phyloP scores from a whole-genome alignment of 163 green algal species.

The Chlamydomonas reinhardtii region DNA sequence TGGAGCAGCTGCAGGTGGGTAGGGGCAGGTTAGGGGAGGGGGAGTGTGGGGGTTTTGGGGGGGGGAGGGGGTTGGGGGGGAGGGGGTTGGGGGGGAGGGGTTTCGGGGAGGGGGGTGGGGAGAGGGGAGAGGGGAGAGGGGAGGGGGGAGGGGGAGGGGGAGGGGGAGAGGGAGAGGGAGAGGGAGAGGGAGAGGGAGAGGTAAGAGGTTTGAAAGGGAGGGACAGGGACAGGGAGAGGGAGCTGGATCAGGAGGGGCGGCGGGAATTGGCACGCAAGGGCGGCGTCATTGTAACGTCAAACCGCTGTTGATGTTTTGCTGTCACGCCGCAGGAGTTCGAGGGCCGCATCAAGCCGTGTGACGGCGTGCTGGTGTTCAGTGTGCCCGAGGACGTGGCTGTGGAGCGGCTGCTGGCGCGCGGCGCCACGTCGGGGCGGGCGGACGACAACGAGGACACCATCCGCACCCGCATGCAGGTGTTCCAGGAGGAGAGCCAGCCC shows the following conservation, averaged over 20 bases:
- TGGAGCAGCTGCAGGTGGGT: constrained; percentile 76
- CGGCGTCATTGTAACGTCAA: no score
- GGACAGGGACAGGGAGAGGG: no score
- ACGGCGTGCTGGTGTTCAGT: constrained; percentile 77
- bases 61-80: neutral
- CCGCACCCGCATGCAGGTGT: constrained; percentile 70
- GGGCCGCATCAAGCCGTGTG: constrained; percentile 62
- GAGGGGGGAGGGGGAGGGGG: no score
- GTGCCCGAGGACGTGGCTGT: constrained; percentile 70
- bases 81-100: no score
- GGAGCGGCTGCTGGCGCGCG: constrained; percentile 70
- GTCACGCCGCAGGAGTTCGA: neutral
- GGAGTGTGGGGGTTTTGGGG: neutral
- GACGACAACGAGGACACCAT: constrained; percentile 86
- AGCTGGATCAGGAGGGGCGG: no score
- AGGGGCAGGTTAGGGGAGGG: no score
- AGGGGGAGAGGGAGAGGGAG: no score
- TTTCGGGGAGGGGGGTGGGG: no score
- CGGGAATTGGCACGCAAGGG: no score
- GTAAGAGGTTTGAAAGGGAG: no score
- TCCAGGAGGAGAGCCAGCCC: constrained; percentile 80
- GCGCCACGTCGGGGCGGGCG: constrained; percentile 67
- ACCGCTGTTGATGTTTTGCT: neutral
- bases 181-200: no score
- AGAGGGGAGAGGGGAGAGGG: no score